Base-by-base conservation (phyloP, 164 flowering plant species). In the Santalum album region DNA sequence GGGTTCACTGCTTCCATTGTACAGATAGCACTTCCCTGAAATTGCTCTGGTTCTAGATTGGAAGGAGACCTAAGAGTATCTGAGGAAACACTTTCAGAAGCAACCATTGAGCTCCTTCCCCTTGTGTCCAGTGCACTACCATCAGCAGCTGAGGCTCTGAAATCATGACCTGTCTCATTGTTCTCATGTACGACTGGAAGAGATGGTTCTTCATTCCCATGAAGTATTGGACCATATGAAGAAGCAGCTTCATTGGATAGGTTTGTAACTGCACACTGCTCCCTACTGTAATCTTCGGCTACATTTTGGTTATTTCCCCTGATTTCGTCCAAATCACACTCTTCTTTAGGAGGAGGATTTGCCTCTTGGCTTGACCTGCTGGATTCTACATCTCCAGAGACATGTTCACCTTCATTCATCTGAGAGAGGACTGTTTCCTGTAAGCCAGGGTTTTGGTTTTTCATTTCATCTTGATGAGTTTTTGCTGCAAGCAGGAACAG, bases 21-120 rank as follows among this genome's bases (percentile, higher is more conserved):
- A 51, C 27, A 40, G 21, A 39, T 47, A 45, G 14, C 54, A 53
- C 29, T 57, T 38, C 51, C 25, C 18, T 42, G 65, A 60, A 52
- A 64, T 55, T 58, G 44, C 66, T 70, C 69, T 20, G 34, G 34
- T 12, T 67, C 63, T 43, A 62, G 67, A 60, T 34, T 27, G 43
- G 44, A 58, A 38, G 66, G 39, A 54, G 69, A 56, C 7, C 21
- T 2, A 52, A 19, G 34, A 3, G 34, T 29, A 3, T 29, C 34
- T 3, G 4, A 52, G 44, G 47, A 46, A 18, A 57, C 15, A 48
- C 57, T 54, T 53, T 68, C 74, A n/a, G 20, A 34, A 2, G 68
- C 24, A 56, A 25, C 52, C 38, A 11, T 23, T 38, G 61, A 45
- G 27, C 29, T 57, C 7, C 25, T 53, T 43, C 21, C 60, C 21